Percentiles rank a stretch among this genome's conserved stretches.
Conservation (phyloP, 306 rosid genomes). For the Aeschynomene evenia region DNA sequence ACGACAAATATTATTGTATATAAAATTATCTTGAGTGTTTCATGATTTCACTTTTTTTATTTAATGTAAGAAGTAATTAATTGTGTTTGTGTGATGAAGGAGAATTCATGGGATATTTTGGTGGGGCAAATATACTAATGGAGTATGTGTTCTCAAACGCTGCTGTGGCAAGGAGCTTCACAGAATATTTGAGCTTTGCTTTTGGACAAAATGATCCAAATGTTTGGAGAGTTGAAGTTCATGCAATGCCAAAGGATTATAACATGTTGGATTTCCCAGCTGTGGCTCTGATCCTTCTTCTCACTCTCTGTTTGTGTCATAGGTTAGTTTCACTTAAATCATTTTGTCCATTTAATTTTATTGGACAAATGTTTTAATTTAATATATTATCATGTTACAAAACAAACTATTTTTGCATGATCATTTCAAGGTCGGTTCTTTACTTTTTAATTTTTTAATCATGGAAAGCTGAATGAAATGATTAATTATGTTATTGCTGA, state of each 20-base stretch:
- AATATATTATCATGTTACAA: slow-evolving; percentile 22
- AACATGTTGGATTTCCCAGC: slow-evolving; percentile 89
- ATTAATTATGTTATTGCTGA: not conserved
- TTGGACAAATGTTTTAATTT: slow-evolving; percentile 20
- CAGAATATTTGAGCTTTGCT: slow-evolving; percentile 63
- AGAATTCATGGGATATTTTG: slow-evolving; percentile 89
- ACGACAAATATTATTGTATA: too few relatives aligned
- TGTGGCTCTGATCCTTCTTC: slow-evolving; percentile 78
- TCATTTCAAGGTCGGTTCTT: not conserved
- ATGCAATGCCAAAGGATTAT: slow-evolving; percentile 60
- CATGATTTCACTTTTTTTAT: not conserved
- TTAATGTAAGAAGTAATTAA: not conserved
- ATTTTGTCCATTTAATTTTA: slow-evolving; percentile 13
- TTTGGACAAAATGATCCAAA: slow-evolving; percentile 61
- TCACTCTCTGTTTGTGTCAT: slow-evolving; percentile 83
- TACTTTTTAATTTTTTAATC: not conserved
- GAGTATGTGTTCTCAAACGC: slow-evolving; percentile 96
- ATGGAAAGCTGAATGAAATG: slow-evolving; percentile 15
- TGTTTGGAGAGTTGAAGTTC: slow-evolving; percentile 79
- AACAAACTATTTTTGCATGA: slow-evolving; percentile 22
- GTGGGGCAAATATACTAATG: slow-evolving; percentile 90
- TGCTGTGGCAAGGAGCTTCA: slow-evolving; percentile 84
- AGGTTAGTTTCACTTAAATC: slow-evolving; percentile 69
- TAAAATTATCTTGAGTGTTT: too few relatives aligned
- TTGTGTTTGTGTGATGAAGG: slow-evolving; percentile 50